Evolutionary conservation across 768 basidiomycete genomes (phyloP), one percentile per base, ranked within the genome.

Genomic region (Dendrothele bispora): DNA sequence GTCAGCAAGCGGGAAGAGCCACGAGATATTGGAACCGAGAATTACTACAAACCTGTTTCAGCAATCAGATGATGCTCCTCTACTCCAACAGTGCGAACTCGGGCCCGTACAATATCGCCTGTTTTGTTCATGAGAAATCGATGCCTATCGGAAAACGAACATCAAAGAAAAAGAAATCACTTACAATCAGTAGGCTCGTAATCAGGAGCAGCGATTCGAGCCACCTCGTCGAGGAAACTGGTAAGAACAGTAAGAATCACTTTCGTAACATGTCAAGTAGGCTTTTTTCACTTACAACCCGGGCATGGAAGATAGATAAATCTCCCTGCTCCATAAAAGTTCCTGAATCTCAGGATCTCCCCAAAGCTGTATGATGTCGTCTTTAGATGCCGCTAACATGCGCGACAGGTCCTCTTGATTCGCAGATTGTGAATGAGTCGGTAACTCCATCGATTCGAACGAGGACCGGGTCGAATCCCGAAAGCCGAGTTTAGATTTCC

Each of bases 91-190:
- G 88, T 91, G 21, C 83, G 74, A 48, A 91, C 70, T 39, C 88
- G 73, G 2, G 88, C 88, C 17, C 86, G 78, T n/a, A 88, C 77
- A 45, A 88, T 84, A 56, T 90, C 86, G 44, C 73, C 84, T 79
- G 43, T 28, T 14, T n/a, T n/a, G n/a, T n/a, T n/a, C n/a, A n/a
- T 5, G 29, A 44, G 32, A 30, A 27, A 29, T 32, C 20, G 34
- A 26, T 20, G 27, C 18, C 21, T 20, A 28, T 29, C 21, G 22
- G 7, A 17, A 51, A 34, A 49, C 17, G 11, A 36, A 28, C 6
- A 3, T 1, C 6, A 26, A 15, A 30, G 37, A 29, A 42, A 27
- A 43, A 37, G 27, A 39, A 50, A 41, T n/a, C 10, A 64, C 76
- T 52, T 49, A 83, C 86, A 72, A 54, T 90, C 83, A 1, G 78